Evolutionary conservation across 2,329 filamentous ascomycete species (phyloP).

Genomic region (Periglandula ipomoeae): DNA sequence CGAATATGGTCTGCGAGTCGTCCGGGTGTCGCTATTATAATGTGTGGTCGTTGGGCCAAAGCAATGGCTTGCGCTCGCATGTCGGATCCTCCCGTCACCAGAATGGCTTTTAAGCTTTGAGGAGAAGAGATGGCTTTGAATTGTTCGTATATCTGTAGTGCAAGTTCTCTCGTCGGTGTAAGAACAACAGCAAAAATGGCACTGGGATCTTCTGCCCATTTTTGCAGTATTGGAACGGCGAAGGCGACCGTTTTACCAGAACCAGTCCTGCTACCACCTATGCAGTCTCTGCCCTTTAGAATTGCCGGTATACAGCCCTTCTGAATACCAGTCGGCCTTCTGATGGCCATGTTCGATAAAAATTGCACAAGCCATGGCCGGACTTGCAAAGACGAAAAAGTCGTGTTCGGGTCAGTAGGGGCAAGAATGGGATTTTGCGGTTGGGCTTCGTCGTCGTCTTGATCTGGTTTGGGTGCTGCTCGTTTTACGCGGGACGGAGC

Average conservation of each 20-base stretch:
- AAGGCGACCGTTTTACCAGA: conserved; percentile 97
- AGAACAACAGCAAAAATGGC: conserved; percentile 85
- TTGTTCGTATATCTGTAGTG: conserved; percentile 93
- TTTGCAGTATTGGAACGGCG: conserved; percentile 85
- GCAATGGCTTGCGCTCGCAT: conserved; percentile 87
- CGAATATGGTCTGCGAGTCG: conserved; percentile 88
- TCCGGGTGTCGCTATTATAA: conserved; percentile 91
- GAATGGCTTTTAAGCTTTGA: conserved; percentile 74
- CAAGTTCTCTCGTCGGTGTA: conserved; percentile 85
- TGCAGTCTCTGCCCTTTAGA: conserved; percentile 82
- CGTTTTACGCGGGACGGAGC: conserved; percentile 46
- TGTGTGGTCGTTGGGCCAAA: conserved; percentile 71
- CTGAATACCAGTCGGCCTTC: conserved; percentile 84
- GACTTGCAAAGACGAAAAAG: conserved; percentile 64
- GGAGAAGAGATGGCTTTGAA: conserved; percentile 86
- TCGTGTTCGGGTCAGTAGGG: conserved; percentile 47
- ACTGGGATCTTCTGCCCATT: conserved; percentile 84
- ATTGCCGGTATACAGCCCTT: conserved; percentile 90
- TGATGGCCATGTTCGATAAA: conserved; percentile 68
- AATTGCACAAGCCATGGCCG: conserved; percentile 84
- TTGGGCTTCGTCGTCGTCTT: conserved; percentile 11
- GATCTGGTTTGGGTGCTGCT: conserved; percentile 17
- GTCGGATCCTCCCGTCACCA: conserved; percentile 89
- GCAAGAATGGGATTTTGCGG: conserved; percentile 33
- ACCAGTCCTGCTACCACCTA: conserved; percentile 88